phyloP scores from a whole-genome alignment of 805 yeast genomes.

The Tetrapisispora pingtungensis region DNA sequence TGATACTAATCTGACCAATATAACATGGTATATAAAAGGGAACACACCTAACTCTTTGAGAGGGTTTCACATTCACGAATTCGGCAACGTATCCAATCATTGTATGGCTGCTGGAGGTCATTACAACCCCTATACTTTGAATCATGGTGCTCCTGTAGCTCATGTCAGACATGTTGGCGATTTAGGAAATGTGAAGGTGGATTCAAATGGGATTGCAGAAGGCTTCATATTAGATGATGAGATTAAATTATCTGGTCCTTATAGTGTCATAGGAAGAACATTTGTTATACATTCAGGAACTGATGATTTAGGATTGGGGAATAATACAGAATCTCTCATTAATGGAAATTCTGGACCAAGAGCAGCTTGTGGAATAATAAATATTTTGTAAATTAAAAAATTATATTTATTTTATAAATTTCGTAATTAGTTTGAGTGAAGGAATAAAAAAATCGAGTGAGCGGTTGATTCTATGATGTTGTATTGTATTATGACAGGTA shows the following conservation, averaged over 20 bases:
- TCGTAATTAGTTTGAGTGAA: too few species aligned
- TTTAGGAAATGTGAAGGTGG: conserved; percentile 87
- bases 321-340: conserved; percentile 77
- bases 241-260: conserved; percentile 72
- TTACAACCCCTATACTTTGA: conserved; percentile 81
- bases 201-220: conserved; percentile 79
- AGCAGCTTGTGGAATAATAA: conserved; percentile 98
- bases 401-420: too few species aligned
- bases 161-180: conserved; percentile 53
- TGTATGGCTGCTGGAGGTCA: conserved; percentile 98
- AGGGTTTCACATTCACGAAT: conserved; percentile 97
- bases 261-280: conserved; percentile 88
- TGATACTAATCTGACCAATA: conserved; percentile 73
- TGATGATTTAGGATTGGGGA: conserved; percentile 94
- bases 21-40: conserved; percentile 86
- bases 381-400: conserved; percentile 31
- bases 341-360: conserved; percentile 98
- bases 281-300: conserved; percentile 88
- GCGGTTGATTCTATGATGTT: background rate
- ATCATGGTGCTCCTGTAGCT: conserved; percentile 84
- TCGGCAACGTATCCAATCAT: conserved; percentile 93
- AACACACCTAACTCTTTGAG: conserved; percentile 78
- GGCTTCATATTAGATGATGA: conserved; percentile 72
- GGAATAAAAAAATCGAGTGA: background rate
- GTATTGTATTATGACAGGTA: background rate